phyloP scores from a whole-genome alignment of 176 grass and related monocot species.

The Microstegium vimineum region DNA sequence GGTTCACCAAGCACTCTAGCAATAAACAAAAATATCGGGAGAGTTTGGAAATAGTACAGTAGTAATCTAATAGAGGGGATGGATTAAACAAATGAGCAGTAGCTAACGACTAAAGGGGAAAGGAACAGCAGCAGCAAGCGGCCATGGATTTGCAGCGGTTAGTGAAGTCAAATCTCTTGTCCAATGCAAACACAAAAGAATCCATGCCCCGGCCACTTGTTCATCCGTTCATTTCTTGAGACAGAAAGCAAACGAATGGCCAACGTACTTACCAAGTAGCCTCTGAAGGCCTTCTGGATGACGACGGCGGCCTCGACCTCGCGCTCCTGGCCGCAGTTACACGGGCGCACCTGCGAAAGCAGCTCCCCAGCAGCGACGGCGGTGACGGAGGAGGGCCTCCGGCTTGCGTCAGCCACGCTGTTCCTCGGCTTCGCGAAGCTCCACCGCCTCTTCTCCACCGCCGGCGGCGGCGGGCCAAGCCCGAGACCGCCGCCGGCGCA shows the following conservation, averaged over 20 bases:
- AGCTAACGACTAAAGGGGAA: slow-evolving; percentile 17
- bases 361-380: slow-evolving; percentile 43
- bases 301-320: slow-evolving; percentile 43
- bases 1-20: not conserved
- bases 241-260: not conserved
- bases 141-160: not conserved
- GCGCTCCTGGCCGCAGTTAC: slow-evolving; percentile 21
- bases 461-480: not conserved
- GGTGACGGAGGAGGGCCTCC: slow-evolving; percentile 29
- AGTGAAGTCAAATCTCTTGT: slow-evolving; percentile 25
- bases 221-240: not conserved
- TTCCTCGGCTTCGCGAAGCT: slow-evolving; percentile 71
- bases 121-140: not conserved
- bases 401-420: slow-evolving; percentile 30
- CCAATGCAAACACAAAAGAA: slow-evolving; percentile 32
- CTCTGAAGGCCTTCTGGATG: slow-evolving; percentile 82
- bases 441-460: slow-evolving; percentile 75
- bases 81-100: slow-evolving; percentile 17
- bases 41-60: not conserved
- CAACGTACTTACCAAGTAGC: slow-evolving; percentile 67
- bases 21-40: slow-evolving; percentile 23
- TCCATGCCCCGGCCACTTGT: slow-evolving; percentile 1
- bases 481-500: not conserved
- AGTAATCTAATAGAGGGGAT: not conserved
- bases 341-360: slow-evolving; percentile 31